These are phyloP conservation scores for Arthrocladium fulminans DNA, from an alignment of 2,329 filamentous ascomycete genomes.

Conservation along the genomic window DNA sequence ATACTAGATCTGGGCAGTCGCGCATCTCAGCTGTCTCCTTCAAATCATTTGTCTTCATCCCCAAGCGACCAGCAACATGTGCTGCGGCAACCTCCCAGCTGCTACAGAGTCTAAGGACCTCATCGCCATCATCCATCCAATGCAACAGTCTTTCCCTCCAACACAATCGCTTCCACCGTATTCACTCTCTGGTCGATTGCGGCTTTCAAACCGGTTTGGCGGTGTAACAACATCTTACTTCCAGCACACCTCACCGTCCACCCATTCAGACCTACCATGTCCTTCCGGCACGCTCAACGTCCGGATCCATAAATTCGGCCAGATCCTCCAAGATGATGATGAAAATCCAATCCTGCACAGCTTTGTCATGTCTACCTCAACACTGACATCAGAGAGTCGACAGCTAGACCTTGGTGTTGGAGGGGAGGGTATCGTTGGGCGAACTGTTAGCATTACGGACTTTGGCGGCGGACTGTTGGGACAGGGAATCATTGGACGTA, in stretches of 20 bases:
- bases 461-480: slow-evolving; percentile 14
- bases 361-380: slow-evolving; percentile 10
- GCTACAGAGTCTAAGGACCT: slow-evolving; percentile 20
- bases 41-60: too few relatives aligned
- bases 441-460: slow-evolving; percentile 18
- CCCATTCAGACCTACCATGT: neutral
- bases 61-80: slow-evolving; percentile 1
- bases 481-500: slow-evolving; percentile 20
- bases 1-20: too few relatives aligned
- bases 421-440: slow-evolving; percentile 20
- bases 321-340: slow-evolving; percentile 3
- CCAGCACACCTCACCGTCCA: neutral
- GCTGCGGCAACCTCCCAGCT: slow-evolving; percentile 15
- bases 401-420: slow-evolving; percentile 21
- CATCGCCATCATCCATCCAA: slow-evolving; percentile 21
- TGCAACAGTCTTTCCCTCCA: slow-evolving; percentile 3
- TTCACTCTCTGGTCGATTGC: neutral
- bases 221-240: slow-evolving; percentile 2
- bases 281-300: slow-evolving; percentile 4
- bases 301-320: slow-evolving; percentile 7
- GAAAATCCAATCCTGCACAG: slow-evolving; percentile 19
- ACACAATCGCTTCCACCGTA: neutral
- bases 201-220: slow-evolving; percentile 5
- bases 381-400: neutral
- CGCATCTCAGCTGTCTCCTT: too few relatives aligned